Evolutionary conservation across 106 monocot species (phyloP), one percentile per base, ranked within the genome.

Genomic region (Dioscorea dumetorum): DNA sequence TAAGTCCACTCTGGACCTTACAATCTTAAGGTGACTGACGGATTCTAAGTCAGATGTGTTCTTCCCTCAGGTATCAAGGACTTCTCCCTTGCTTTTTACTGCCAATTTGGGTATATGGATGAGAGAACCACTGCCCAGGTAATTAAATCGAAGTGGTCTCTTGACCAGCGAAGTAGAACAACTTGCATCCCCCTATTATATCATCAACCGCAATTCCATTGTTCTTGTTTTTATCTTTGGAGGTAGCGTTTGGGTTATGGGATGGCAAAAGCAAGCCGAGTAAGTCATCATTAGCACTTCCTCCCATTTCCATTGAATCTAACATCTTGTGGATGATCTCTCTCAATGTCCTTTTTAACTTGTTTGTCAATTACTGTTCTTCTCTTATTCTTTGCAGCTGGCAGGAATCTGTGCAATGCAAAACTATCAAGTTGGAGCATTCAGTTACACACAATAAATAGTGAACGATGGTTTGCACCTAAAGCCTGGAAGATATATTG

Each of bases 161-260:
- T n/a, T 67, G 60, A 9, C 74, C 74, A 5, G 74, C 74, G 50
- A 67, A 74, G 41, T 79, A 79, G 68, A 79, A 79, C 16, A 73
- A 48, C 57, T 63, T 79, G 63, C 79, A 79, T 56, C 68, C 79
- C 14, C 68, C 79, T 54, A 79, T 73, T 9, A 79, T 56, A 22
- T 78, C 72, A 1, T 72, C 67, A 11, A 20, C 22, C 10, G 50
- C 67, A 33, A 78, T 60, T 57, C 50, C 68, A 35, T 57, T 28
- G 15, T 52, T 60, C 48, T 67, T 24, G 59, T 16, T 50, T 14
- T 13, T 5, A 51, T 41, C 54, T 7, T 60, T 28, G 22, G 67
- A 20, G 15, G 24, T 13, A 15, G 33, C 12, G 10, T 52, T 62
- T 2, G 41, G 21, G 5, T 17, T 41, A 63, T 50, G 67, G 3